A percentile compares a stretch with the other conserved stretches of the same genome.
Evolutionary conservation across 495 filamentous ascomycete species (phyloP).

Genomic region (Penicillium simplicissimum): DNA sequence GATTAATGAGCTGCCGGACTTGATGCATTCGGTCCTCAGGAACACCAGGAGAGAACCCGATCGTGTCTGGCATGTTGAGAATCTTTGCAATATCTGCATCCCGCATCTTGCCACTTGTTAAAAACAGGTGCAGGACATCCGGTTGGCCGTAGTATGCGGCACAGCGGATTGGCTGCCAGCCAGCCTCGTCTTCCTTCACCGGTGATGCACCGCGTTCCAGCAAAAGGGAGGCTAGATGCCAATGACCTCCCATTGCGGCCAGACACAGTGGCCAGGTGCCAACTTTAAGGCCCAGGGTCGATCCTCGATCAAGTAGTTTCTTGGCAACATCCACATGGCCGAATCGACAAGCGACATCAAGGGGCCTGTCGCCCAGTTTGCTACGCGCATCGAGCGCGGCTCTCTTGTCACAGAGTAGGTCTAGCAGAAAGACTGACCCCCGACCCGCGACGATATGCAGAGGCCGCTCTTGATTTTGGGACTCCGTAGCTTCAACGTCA

Average conservation of each 20-base stretch:
- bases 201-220: slow-evolving; percentile 40
- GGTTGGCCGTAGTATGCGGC: slow-evolving; percentile 44
- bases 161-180: slow-evolving; percentile 43
- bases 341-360: slow-evolving; percentile 38
- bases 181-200: slow-evolving; percentile 40
- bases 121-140: slow-evolving; percentile 31
- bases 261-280: slow-evolving; percentile 41
- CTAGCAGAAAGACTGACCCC: slow-evolving; percentile 35
- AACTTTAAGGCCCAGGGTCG: slow-evolving; percentile 32
- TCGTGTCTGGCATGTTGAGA: slow-evolving; percentile 18
- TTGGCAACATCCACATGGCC: slow-evolving; percentile 41
- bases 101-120: slow-evolving; percentile 22
- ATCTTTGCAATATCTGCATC: slow-evolving; percentile 15
- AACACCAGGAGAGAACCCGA: slow-evolving; percentile 32
- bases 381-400: slow-evolving; percentile 44
- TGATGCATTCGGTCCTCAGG: slow-evolving; percentile 23
- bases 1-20: slow-evolving; percentile 20
- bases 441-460: slow-evolving; percentile 41
- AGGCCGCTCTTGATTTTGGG: slow-evolving; percentile 33
- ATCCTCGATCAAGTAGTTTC: slow-evolving; percentile 41
- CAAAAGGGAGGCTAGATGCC: slow-evolving; percentile 38
- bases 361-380: slow-evolving; percentile 38
- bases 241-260: slow-evolving; percentile 43
- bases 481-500: slow-evolving; percentile 38
- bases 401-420: slow-evolving; percentile 40